A percentile compares a stretch with the other conserved stretches of the same genome.
These are phyloP conservation scores for Trypanosoma caninum DNA, from an alignment of 208 protist species.

Conservation along the genomic window DNA sequence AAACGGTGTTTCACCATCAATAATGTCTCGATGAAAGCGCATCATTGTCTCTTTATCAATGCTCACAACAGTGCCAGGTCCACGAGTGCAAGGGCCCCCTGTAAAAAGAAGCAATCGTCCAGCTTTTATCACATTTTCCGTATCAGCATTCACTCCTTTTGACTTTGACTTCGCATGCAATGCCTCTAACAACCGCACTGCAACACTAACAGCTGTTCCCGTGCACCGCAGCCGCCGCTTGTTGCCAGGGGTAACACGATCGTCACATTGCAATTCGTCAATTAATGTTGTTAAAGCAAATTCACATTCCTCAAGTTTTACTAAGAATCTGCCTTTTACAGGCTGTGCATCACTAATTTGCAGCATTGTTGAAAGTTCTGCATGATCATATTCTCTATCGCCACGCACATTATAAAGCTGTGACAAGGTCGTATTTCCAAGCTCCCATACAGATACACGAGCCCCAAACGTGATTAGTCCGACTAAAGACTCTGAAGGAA, in stretches of 20 bases:
- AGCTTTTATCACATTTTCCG: conserved; percentile 2
- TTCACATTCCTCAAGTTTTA: conserved; percentile 92
- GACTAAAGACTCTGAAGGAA: conserved; percentile 94
- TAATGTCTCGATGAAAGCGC: conserved; percentile 96
- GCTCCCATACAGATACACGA: conserved; percentile 84
- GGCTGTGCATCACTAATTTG: conserved; percentile 60
- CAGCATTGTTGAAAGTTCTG: conserved; percentile 49
- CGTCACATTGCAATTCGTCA: conserved; percentile 54
- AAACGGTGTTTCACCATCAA: conserved; percentile 71
- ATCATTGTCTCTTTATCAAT: conserved; percentile 95
- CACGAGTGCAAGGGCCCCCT: conserved; percentile 94
- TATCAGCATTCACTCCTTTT: conserved; percentile 5
- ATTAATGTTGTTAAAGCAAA: conserved; percentile 46
- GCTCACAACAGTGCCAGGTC: conserved; percentile 87
- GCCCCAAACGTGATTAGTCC: conserved; percentile 97
- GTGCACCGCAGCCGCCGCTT: conserved; percentile 66
- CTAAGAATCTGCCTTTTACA: conserved; percentile 90
- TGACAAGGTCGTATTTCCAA: conserved; percentile 43
- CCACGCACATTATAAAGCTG: conserved; percentile 73
- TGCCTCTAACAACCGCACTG: conserved; percentile 58
- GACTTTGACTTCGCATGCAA: conserved; percentile 21
- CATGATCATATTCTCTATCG: conserved; percentile 36
- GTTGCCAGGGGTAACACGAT: conserved; percentile 38
- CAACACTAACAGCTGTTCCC: conserved; percentile 65
- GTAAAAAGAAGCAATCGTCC: conserved; percentile 94